phyloP scores from a whole-genome alignment of 768 basidiomycete genomes.

The Rhizopogon vinicolor region DNA sequence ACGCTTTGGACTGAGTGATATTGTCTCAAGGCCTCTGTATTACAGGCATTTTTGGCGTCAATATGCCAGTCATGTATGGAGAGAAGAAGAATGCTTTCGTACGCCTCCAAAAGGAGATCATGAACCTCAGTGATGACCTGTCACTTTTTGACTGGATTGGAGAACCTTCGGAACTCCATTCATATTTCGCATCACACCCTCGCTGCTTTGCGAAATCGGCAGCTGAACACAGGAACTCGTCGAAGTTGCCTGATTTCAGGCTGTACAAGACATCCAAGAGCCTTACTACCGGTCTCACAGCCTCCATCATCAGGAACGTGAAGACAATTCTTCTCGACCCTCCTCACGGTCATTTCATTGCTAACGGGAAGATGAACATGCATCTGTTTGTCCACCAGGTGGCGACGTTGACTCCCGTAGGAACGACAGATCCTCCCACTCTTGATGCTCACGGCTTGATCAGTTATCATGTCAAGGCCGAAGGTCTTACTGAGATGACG shows the following conservation, averaged over 20 bases:
- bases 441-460: background rate
- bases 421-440: background rate
- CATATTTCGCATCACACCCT: constrained; percentile 19
- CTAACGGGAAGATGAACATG: constrained; percentile 25
- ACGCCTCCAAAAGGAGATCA: constrained; percentile 23
- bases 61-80: constrained; percentile 24
- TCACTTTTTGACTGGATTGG: constrained; percentile 25
- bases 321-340: constrained; percentile 16
- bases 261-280: background rate
- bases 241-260: background rate
- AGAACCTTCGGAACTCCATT: constrained; percentile 19
- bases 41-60: constrained; percentile 20
- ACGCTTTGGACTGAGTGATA: constrained; percentile 2
- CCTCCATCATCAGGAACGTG: constrained; percentile 5
- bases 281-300: constrained; percentile 11
- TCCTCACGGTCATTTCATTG: constrained; percentile 24
- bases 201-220: constrained; percentile 13
- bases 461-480: constrained; percentile 16
- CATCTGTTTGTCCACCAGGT: constrained; percentile 7
- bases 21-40: background rate
- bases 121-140: constrained; percentile 22
- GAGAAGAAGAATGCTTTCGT: constrained; percentile 18
- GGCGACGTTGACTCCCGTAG: background rate
- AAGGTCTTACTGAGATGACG: constrained; percentile 10
- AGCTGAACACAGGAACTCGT: background rate